These are phyloP conservation scores for Leccinum ponderosum DNA, from an alignment of 1,284 basidiomycete species.

Conservation along the genomic window DNA sequence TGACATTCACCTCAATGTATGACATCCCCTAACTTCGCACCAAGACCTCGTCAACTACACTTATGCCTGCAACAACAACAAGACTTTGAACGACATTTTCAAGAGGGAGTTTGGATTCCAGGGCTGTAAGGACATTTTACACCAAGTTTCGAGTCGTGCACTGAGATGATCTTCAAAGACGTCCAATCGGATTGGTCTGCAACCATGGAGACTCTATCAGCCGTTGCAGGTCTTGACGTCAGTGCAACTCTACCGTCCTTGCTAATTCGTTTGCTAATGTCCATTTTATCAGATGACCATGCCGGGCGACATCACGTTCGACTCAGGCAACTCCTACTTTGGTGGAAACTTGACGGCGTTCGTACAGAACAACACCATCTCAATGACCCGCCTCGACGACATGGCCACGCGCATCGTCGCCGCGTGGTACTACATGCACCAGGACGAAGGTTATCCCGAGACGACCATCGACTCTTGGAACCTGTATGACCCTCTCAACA, in stretches of 20 bases:
- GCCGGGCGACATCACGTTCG: constrained; percentile 42
- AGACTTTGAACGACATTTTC: constrained; percentile 53
- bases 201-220: constrained; percentile 37
- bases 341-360: constrained; percentile 43
- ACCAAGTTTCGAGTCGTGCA: neutral
- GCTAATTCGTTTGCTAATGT: neutral
- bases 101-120: constrained; percentile 62
- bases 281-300: constrained; percentile 34
- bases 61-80: constrained; percentile 55
- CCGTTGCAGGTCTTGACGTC: constrained; percentile 49
- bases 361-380: constrained; percentile 35
- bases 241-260: constrained; percentile 3
- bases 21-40: constrained; percentile 6
- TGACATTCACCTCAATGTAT: constrained; percentile 9
- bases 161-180: constrained; percentile 14
- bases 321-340: constrained; percentile 18
- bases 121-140: constrained; percentile 40
- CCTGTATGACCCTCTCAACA: constrained; percentile 46
- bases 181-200: constrained; percentile 46
- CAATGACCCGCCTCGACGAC: constrained; percentile 54
- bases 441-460: constrained; percentile 57
- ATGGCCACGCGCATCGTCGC: constrained; percentile 69
- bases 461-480: constrained; percentile 55
- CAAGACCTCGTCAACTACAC: constrained; percentile 46
- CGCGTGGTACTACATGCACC: constrained; percentile 58